Percentiles rank a stretch among this genome's conserved stretches.
Conservation (phyloP, 495 filamentous ascomycete species). For the Polyplosphaeria fusca region DNA sequence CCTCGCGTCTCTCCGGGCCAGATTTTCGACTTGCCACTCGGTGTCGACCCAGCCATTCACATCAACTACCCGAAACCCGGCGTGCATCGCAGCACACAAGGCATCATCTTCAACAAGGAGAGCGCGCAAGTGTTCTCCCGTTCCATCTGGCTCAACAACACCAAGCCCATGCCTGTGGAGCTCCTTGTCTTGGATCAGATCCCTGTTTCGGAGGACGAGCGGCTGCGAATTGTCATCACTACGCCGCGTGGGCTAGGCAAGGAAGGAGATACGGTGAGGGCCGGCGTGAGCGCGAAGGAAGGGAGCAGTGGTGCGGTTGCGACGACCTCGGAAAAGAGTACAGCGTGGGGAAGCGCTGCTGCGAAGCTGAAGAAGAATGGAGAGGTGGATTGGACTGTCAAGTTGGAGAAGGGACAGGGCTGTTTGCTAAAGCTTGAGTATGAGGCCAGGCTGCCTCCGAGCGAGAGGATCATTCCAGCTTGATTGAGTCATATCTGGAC, state of each 20-base stretch:
- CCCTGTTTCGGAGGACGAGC: conserved; percentile 64
- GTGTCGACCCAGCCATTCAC: conserved; percentile 61
- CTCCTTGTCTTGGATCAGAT: conserved; percentile 63
- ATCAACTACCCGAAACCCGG: conserved; percentile 62
- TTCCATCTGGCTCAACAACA: conserved; percentile 57
- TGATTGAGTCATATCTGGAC: too few species aligned
- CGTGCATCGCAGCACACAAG: conserved; percentile 52
- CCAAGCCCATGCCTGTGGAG: conserved; percentile 49
- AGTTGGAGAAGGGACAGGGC: conserved; percentile 54
- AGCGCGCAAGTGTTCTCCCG: conserved; percentile 58
- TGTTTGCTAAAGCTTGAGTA: conserved; percentile 62
- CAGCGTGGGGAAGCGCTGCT: conserved; percentile 49
- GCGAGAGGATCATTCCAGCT: conserved; percentile 41
- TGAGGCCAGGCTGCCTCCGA: conserved; percentile 54
- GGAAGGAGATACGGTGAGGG: conserved; percentile 44
- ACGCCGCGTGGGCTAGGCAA: conserved; percentile 51
- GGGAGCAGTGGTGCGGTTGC: conserved; percentile 9
- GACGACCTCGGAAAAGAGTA: conserved; percentile 19
- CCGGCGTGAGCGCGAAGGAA: conserved; percentile 38
- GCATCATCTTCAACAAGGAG: conserved; percentile 54
- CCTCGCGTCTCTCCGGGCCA: conserved; percentile 61
- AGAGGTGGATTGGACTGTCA: conserved; percentile 60
- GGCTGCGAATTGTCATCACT: conserved; percentile 52
- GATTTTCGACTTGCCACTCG: conserved; percentile 58
- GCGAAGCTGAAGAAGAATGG: conserved; percentile 56